Percentiles rank a stretch among this genome's conserved stretches.
Evolutionary conservation across 2,329 filamentous ascomycete genomes (phyloP).

Genomic region (Fusarium buharicum): DNA sequence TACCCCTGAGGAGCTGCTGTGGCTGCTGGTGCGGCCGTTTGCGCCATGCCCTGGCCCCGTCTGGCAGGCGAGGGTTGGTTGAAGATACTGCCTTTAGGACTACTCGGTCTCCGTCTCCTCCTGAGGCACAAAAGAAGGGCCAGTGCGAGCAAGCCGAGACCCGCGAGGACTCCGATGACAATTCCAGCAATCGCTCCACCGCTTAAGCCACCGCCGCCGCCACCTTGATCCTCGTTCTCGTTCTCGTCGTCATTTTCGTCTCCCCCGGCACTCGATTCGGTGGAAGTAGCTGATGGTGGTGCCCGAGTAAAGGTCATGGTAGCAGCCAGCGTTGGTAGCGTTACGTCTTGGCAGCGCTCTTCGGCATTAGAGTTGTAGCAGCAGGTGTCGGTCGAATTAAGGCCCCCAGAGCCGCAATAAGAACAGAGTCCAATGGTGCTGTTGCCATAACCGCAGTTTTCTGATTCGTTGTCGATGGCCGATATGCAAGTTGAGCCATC

Average conservation of each 20-base stretch:
- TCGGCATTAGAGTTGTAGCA: constrained; percentile 86
- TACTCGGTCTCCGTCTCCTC: constrained; percentile 64
- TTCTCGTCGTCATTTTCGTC: constrained; percentile 35
- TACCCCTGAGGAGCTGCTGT: constrained; percentile 63
- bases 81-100: constrained; percentile 78
- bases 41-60: constrained; percentile 57
- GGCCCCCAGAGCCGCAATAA: constrained; percentile 84
- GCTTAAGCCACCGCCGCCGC: constrained; percentile 62
- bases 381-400: constrained; percentile 94
- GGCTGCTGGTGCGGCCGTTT: constrained; percentile 37
- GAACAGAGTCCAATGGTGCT: constrained; percentile 82
- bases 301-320: constrained; percentile 69
- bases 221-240: constrained; percentile 14
- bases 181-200: constrained; percentile 93
- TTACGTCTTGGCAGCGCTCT: constrained; percentile 77
- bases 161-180: constrained; percentile 82
- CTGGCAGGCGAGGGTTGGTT: constrained; percentile 87
- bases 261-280: constrained; percentile 30
- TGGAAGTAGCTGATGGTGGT: constrained; percentile 51
- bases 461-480: constrained; percentile 81
- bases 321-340: constrained; percentile 78
- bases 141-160: constrained; percentile 73
- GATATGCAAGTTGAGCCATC: constrained; percentile 77
- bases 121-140: constrained; percentile 75
- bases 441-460: constrained; percentile 85